These are phyloP conservation scores for Sphaerosporella brunnea DNA, from an alignment of 495 filamentous ascomycete genomes.

Conservation along the genomic window DNA sequence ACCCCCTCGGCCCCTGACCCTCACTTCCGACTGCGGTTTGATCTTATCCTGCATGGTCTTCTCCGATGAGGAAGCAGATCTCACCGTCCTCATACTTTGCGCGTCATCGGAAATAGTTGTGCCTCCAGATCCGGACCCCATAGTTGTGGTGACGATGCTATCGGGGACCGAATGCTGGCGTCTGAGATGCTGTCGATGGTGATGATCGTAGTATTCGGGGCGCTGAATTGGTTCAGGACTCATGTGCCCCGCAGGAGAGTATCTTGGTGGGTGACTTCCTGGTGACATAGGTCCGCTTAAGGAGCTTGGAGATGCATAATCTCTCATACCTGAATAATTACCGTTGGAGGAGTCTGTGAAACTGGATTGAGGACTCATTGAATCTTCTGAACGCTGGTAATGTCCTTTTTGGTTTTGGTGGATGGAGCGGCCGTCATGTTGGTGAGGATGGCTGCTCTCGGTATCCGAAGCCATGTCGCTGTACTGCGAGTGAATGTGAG, in stretches of 20 bases:
- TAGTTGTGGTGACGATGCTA: constrained; percentile 8
- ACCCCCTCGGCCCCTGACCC: constrained; percentile 31
- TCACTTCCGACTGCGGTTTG: constrained; percentile 27
- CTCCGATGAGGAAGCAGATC: constrained; percentile 29
- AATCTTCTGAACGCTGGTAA: constrained; percentile 20
- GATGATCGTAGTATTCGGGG: constrained; percentile 9
- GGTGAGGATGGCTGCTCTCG: constrained; percentile 16
- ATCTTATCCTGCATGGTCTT: constrained; percentile 21
- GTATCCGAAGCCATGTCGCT: constrained; percentile 16
- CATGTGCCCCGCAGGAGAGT: constrained; percentile 5
- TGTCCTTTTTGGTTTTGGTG: constrained; percentile 2
- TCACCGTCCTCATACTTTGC: constrained; percentile 31
- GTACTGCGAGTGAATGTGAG: constrained; percentile 7
- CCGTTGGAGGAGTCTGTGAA: constrained; percentile 22
- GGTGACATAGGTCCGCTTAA: constrained; percentile 12
- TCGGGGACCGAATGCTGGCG: constrained; percentile 16
- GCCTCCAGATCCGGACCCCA: background rate
- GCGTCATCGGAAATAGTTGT: constrained; percentile 24
- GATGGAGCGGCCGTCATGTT: constrained; percentile 8
- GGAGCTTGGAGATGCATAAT: constrained; percentile 10
- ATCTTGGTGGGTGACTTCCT: constrained; percentile 8
- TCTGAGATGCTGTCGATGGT: constrained; percentile 11
- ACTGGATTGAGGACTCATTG: constrained; percentile 20
- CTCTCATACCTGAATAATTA: constrained; percentile 20
- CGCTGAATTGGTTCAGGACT: constrained; percentile 10